These are phyloP conservation scores for Chlamydomonas sp. DNA, from an alignment of 139 green algal genomes.

Conservation along the genomic window DNA sequence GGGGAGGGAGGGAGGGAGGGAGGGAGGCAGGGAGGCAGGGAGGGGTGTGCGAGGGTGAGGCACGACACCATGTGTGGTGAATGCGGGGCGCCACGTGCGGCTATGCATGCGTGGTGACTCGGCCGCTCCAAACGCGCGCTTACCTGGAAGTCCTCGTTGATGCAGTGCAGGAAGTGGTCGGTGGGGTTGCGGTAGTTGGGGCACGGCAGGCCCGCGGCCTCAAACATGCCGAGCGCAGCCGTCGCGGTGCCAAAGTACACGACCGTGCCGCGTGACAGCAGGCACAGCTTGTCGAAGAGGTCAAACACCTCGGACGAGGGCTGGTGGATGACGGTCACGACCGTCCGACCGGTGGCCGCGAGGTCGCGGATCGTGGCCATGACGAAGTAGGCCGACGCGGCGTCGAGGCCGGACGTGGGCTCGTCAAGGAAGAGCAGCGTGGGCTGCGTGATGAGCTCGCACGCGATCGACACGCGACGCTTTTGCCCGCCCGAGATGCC, in stretches of 20 bases:
- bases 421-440: conserved; percentile 81
- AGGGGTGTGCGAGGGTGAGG: too few relatives aligned
- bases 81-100: too few relatives aligned
- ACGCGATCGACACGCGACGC: conserved; percentile 63
- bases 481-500: conserved; percentile 50
- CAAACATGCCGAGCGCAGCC: conserved; percentile 43
- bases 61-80: too few relatives aligned
- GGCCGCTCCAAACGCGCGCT: too few relatives aligned
- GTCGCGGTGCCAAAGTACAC: conserved; percentile 52
- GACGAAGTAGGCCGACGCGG: conserved; percentile 50
- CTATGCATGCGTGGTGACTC: too few relatives aligned
- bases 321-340: conserved; percentile 59
- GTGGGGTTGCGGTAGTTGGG: conserved; percentile 42
- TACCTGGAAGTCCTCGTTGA: conserved; percentile 58
- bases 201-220: conserved; percentile 47
- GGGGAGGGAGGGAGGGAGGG: too few relatives aligned
- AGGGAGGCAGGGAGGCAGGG: too few relatives aligned
- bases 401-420: conserved; percentile 69
- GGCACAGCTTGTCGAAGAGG: conserved; percentile 50
- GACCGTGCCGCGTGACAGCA: conserved; percentile 31
- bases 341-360: conserved; percentile 36
- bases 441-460: conserved; percentile 66
- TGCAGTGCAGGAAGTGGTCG: conserved; percentile 64
- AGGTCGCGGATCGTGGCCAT: conserved; percentile 32
- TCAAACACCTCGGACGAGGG: conserved; percentile 50